These are phyloP conservation scores for Strigomonas oncopelti DNA, from an alignment of 208 protist genomes.

Conservation along the genomic window DNA sequence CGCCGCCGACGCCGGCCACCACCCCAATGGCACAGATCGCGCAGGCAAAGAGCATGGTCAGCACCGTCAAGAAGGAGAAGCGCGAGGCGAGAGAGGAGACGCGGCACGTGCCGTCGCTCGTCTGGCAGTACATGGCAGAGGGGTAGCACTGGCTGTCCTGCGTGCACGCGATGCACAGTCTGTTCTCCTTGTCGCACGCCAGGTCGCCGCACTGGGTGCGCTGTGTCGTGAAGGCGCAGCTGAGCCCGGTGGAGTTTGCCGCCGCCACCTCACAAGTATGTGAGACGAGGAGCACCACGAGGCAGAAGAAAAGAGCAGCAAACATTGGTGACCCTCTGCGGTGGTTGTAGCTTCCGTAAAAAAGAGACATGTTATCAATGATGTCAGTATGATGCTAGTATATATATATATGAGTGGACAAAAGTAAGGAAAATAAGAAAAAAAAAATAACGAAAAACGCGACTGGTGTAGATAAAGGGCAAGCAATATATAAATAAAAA, in stretches of 20 bases:
- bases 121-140: conserved; percentile 39
- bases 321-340: conserved; percentile 5
- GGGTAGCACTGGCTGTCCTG: conserved; percentile 59
- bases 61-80: conserved; percentile 23
- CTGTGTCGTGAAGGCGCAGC: conserved; percentile 53
- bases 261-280: background rate
- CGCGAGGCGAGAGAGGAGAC: conserved; percentile 26
- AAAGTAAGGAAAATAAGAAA: conserved; percentile 7
- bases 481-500: conserved; percentile 20
- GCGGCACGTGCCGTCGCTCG: conserved; percentile 27
- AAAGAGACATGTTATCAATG: no score
- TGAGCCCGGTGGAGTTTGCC: background rate
- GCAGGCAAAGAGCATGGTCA: conserved; percentile 57
- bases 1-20: conserved; percentile 76
- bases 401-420: background rate
- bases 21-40: conserved; percentile 65
- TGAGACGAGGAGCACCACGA: background rate
- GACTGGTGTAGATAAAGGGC: conserved; percentile 8
- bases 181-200: conserved; percentile 34
- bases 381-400: no score
- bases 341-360: background rate
- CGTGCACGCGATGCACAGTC: conserved; percentile 44
- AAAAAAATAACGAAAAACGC: conserved; percentile 13
- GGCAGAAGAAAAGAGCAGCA: background rate
- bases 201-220: conserved; percentile 64